A percentile compares a stretch with the other conserved stretches of the same genome.
phyloP scores from a whole-genome alignment of 2,329 filamentous ascomycete genomes.

The Sclerotinia sclerotiorum region DNA sequence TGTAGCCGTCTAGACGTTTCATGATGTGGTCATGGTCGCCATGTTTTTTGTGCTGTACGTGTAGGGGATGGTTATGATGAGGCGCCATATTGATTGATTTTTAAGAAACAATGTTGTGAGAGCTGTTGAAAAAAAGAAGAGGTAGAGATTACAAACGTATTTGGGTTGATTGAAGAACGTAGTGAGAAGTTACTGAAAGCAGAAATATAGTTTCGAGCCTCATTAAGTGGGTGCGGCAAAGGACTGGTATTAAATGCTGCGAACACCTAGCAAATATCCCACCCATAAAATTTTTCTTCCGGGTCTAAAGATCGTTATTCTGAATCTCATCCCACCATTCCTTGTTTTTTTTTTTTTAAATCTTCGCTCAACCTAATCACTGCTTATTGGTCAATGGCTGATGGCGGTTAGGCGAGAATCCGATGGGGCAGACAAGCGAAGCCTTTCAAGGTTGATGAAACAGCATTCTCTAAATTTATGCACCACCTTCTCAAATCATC shows the following conservation, averaged over 20 bases:
- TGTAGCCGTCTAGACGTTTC: conserved; percentile 17
- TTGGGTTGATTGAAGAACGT: too few species aligned
- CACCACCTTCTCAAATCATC: neutral
- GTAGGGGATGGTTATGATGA: neutral
- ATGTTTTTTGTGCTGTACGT: conserved; percentile 6
- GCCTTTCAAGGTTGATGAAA: neutral
- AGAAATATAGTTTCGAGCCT: neutral
- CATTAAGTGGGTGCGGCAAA: neutral
- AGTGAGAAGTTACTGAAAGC: too few species aligned
- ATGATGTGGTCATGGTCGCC: conserved; percentile 2
- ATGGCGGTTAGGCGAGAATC: neutral
- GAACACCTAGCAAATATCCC: neutral
- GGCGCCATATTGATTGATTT: neutral
- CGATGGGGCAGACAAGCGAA: neutral
- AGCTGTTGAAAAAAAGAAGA: neutral
- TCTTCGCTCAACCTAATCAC: neutral
- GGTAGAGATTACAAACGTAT: neutral
- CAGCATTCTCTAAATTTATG: too few species aligned
- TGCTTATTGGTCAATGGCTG: neutral
- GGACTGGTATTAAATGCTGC: neutral
- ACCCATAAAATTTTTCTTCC: too few species aligned
- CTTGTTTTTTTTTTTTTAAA: neutral
- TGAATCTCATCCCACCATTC: fast-evolving
- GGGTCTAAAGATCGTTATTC: neutral
- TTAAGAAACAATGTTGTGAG: neutral